Conservation (phyloP, 441 rosid species). For the Euphorbia celastroides region DNA sequence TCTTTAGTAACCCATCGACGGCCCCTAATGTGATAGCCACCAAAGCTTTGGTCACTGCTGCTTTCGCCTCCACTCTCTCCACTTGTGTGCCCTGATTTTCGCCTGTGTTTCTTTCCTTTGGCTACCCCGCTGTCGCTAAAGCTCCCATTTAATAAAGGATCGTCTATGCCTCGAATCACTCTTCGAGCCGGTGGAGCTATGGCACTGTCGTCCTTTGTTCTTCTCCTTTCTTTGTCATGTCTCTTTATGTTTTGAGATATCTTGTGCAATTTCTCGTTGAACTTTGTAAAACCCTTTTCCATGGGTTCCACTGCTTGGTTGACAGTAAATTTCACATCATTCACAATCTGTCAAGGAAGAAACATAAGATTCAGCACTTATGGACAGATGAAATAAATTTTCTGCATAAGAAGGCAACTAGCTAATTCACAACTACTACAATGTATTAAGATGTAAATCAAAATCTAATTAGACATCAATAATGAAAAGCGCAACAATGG, state of each 20-base stretch:
- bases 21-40: constrained; percentile 67
- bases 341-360: constrained; percentile 67
- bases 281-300: constrained; percentile 89
- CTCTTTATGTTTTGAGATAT: constrained; percentile 88
- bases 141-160: constrained; percentile 91
- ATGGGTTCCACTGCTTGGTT: constrained; percentile 97
- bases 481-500: no score
- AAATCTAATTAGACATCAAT: no score
- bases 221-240: constrained; percentile 73
- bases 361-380: constrained; percentile 19
- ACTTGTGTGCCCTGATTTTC: constrained; percentile 68
- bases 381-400: not conserved
- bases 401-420: no score
- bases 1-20: constrained; percentile 87
- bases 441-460: no score
- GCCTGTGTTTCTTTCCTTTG: constrained; percentile 67
- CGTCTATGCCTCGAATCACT: constrained; percentile 94
- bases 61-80: constrained; percentile 99
- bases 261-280: constrained; percentile 83
- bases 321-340: constrained; percentile 90
- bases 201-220: constrained; percentile 86
- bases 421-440: no score
- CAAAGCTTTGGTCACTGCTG: constrained; percentile 81
- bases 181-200: constrained; percentile 54
- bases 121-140: constrained; percentile 71